These are phyloP conservation scores for Tuber aestivum DNA, from an alignment of 495 filamentous ascomycete species.

Conservation along the genomic window DNA sequence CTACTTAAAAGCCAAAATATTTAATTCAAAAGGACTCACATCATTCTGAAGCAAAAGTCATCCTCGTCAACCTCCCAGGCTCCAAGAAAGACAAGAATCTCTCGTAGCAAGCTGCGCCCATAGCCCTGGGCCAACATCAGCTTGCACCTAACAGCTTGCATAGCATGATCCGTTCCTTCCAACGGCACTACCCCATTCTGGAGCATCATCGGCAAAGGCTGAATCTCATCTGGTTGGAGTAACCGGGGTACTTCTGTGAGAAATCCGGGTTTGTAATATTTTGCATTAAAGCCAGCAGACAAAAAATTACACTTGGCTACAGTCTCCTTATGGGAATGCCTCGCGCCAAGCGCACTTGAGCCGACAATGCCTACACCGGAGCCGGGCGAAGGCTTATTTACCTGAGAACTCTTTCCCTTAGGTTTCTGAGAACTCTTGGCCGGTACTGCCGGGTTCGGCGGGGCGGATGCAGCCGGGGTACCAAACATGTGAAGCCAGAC, in stretches of 20 bases:
- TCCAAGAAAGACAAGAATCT: slow-evolving; percentile 69
- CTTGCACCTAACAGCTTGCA: slow-evolving; percentile 67
- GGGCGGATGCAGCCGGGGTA: slow-evolving; percentile 43
- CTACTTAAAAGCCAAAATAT: background rate
- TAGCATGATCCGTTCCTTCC: slow-evolving; percentile 48
- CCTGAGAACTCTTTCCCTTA: slow-evolving; percentile 30
- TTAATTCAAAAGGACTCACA: slow-evolving; percentile 44
- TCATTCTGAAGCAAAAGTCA: slow-evolving; percentile 71
- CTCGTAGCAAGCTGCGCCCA: slow-evolving; percentile 63
- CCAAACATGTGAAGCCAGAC: slow-evolving; percentile 72
- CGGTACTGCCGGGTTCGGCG: slow-evolving; percentile 8
- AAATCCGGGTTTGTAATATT: slow-evolving; percentile 55
- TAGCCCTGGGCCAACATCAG: slow-evolving; percentile 66
- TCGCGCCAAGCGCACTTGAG: slow-evolving; percentile 20
- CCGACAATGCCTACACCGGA: slow-evolving; percentile 31
- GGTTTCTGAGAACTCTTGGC: slow-evolving; percentile 20
- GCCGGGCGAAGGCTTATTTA: slow-evolving; percentile 24
- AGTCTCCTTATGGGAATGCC: slow-evolving; percentile 35
- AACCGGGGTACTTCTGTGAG: slow-evolving; percentile 72
- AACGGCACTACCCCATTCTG: slow-evolving; percentile 59
- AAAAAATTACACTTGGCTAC: slow-evolving; percentile 41
- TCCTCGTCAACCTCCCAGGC: slow-evolving; percentile 77
- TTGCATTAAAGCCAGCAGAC: slow-evolving; percentile 40
- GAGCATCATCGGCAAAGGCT: slow-evolving; percentile 71
- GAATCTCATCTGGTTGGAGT: slow-evolving; percentile 66